These are phyloP conservation scores for Sicyos edulis DNA, from an alignment of 306 rosid genomes.

Conservation along the genomic window DNA sequence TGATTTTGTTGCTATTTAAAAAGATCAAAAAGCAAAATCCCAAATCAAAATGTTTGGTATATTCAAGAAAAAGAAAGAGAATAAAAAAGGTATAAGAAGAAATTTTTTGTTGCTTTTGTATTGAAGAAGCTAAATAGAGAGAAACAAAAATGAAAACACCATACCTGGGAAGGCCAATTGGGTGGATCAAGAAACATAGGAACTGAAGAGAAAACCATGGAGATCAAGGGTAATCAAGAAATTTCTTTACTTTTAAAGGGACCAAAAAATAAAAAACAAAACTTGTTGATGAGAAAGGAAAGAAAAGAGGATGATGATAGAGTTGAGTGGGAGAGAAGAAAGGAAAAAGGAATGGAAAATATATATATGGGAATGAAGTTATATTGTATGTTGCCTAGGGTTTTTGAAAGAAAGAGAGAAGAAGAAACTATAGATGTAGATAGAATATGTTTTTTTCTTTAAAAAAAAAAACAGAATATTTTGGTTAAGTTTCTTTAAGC, in stretches of 20 bases:
- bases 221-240: neutral
- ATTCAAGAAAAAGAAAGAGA: constrained; percentile 47
- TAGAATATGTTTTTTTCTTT: neutral
- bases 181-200: constrained; percentile 80
- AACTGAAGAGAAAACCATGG: constrained; percentile 76
- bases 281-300: constrained; percentile 37
- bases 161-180: constrained; percentile 69
- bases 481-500: constrained; percentile 39
- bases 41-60: constrained; percentile 37
- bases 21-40: neutral
- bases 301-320: constrained; percentile 24
- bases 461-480: neutral
- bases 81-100: constrained; percentile 11
- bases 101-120: constrained; percentile 32
- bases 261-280: neutral
- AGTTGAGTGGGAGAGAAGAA: constrained; percentile 44
- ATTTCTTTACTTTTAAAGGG: neutral
- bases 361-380: neutral
- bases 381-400: constrained; percentile 30
- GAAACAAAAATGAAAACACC: neutral
- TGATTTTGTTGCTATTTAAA: constrained; percentile 33
- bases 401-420: neutral
- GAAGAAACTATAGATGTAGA: neutral
- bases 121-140: constrained; percentile 35
- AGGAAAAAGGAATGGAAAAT: constrained; percentile 52